Evolutionary conservation across 305 asterid genomes (phyloP).

Genomic region (Fraxinus baroniana): DNA sequence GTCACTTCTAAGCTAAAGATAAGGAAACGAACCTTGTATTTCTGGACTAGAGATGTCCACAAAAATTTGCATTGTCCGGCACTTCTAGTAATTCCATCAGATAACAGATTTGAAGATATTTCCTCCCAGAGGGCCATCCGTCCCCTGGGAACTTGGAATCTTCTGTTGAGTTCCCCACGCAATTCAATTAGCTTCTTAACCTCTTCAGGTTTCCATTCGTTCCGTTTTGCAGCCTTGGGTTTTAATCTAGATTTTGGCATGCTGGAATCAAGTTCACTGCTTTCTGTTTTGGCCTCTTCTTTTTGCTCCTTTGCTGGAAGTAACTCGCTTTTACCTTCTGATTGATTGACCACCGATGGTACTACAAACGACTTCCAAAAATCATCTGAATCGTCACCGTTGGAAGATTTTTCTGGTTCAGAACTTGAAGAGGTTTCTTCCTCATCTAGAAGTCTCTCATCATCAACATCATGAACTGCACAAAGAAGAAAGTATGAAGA

Average conservation of each 20-base stretch:
- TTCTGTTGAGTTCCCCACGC: conserved; percentile 81
- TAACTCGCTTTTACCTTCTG: conserved; percentile 25
- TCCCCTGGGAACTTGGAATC: conserved; percentile 87
- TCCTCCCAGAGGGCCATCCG: conserved; percentile 99
- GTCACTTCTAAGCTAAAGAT: neutral
- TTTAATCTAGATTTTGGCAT: conserved; percentile 41
- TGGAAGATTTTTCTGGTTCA: conserved; percentile 29
- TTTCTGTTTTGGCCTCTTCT: conserved; percentile 36
- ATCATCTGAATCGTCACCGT: conserved; percentile 43
- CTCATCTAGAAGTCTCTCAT: conserved; percentile 37
- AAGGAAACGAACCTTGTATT: conserved; percentile 69
- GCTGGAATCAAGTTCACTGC: conserved; percentile 42
- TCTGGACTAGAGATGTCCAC: conserved; percentile 93
- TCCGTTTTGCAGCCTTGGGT: conserved; percentile 56
- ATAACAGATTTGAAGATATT: conserved; percentile 67
- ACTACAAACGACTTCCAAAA: conserved; percentile 51
- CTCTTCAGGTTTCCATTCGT: conserved; percentile 95
- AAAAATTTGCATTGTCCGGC: conserved; percentile 94
- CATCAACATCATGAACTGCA: conserved; percentile 42
- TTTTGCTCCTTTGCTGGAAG: conserved; percentile 34
- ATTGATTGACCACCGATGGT: conserved; percentile 26
- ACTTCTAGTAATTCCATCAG: conserved; percentile 66
- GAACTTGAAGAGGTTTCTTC: conserved; percentile 42
- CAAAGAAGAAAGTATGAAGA: conserved; percentile 14
- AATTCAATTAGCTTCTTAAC: conserved; percentile 65